These are phyloP conservation scores for Bruguiera parviflora DNA, from an alignment of 345 rosid species.

Conservation along the genomic window DNA sequence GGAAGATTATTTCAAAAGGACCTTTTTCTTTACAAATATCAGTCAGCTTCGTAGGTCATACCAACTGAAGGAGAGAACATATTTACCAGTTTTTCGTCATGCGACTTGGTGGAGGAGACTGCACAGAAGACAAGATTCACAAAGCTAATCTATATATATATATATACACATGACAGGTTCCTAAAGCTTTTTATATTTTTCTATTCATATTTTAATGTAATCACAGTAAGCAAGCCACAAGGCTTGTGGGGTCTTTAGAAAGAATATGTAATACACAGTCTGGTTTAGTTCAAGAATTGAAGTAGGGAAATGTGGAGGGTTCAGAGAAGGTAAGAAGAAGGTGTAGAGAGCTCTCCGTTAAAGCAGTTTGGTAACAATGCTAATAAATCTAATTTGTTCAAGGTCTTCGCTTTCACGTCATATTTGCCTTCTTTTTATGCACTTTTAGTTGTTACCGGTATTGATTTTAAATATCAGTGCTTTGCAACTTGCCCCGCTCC, in stretches of 20 bases:
- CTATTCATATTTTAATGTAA: slow-evolving; percentile 17
- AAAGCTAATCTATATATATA: slow-evolving; percentile 23
- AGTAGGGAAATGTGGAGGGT: slow-evolving; percentile 17
- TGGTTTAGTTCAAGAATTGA: slow-evolving; percentile 22
- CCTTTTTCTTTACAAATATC: slow-evolving; percentile 8
- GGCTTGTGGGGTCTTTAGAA: slow-evolving; percentile 24
- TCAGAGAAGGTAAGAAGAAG: slow-evolving; percentile 13
- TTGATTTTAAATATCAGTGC: not conserved
- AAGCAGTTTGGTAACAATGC: slow-evolving; percentile 19
- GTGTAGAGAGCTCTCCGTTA: slow-evolving; percentile 27
- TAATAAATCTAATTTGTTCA: slow-evolving; percentile 26
- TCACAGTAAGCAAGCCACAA: slow-evolving; percentile 24
- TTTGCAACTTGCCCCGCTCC: not conserved
- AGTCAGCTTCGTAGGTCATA: slow-evolving; percentile 27
- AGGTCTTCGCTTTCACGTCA: not conserved
- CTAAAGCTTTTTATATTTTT: slow-evolving; percentile 1
- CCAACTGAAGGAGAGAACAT: slow-evolving; percentile 26
- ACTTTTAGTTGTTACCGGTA: not conserved
- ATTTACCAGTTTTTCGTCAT: slow-evolving; percentile 24
- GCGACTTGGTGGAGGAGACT: slow-evolving; percentile 27
- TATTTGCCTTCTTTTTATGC: not conserved
- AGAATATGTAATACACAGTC: slow-evolving; percentile 33
- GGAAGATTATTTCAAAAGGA: slow-evolving; percentile 11
- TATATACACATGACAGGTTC: slow-evolving; percentile 18
- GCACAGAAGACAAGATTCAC: slow-evolving; percentile 31